Percentiles rank a stretch among this genome's conserved stretches.
Conservation (phyloP, 192 early-diverging fungal genomes). For the Coemansia sp. region DNA sequence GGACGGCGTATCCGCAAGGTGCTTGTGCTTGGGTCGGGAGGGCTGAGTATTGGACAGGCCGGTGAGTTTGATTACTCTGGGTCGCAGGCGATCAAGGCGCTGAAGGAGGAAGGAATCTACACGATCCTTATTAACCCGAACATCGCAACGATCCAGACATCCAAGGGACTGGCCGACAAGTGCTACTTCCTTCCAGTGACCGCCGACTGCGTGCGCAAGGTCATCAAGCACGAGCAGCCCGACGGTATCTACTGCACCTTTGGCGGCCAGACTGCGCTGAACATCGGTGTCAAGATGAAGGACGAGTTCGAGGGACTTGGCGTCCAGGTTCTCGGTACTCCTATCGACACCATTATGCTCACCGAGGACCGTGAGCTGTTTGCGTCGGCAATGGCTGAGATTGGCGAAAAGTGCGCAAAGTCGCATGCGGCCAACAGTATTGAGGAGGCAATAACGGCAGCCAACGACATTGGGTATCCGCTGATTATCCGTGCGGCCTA, state of each 20-base stretch:
- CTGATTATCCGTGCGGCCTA: slow-evolving; percentile 96
- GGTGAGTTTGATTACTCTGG: slow-evolving; percentile 99
- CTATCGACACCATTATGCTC: slow-evolving; percentile 91
- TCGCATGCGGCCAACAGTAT: slow-evolving; percentile 78
- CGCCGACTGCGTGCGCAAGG: slow-evolving; percentile 92
- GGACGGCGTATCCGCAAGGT: slow-evolving; percentile 85
- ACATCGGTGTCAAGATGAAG: slow-evolving; percentile 88
- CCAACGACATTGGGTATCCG: slow-evolving; percentile 88
- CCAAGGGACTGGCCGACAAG: slow-evolving; percentile 94
- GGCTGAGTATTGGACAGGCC: slow-evolving; percentile 97
- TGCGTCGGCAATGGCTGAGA: slow-evolving; percentile 80
- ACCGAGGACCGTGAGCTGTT: slow-evolving; percentile 98
- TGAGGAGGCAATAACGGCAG: slow-evolving; percentile 86
- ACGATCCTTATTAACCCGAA: slow-evolving; percentile 99
- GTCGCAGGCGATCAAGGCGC: slow-evolving; percentile 95
- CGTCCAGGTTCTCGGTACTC: slow-evolving; percentile 93
- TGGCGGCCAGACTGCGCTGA: slow-evolving; percentile 98
- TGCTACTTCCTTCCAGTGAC: slow-evolving; percentile 98
- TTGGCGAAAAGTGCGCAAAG: slow-evolving; percentile 90
- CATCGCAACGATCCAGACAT: slow-evolving; percentile 99
- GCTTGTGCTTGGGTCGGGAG: slow-evolving; percentile 94
- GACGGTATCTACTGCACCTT: slow-evolving; percentile 99
- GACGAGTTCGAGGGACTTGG: slow-evolving; percentile 86
- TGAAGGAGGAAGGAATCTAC: slow-evolving; percentile 95
- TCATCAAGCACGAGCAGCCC: slow-evolving; percentile 92